Evolutionary conservation across 163 green algal genomes (phyloP), one percentile per base, ranked within the genome.

Genomic region (Picocystis sp.): DNA sequence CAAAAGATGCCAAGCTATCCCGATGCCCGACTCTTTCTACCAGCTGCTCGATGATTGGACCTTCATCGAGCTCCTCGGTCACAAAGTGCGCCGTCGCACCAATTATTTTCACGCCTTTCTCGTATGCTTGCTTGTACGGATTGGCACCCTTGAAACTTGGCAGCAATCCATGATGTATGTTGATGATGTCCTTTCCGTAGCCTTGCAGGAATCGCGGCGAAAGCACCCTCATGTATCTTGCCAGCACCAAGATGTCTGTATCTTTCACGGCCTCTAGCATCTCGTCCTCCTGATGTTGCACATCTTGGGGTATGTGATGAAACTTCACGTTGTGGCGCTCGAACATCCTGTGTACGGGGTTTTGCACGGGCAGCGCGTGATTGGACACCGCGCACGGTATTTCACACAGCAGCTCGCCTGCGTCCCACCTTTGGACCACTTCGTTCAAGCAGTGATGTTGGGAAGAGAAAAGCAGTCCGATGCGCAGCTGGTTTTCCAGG

Each of bases 111-210:
- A 89, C 80, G 23, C 81, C 81, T n/a, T 80, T 65, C 34, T 83
- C 72, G 47, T 89, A 71, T 1, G 80, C 80, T 9, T 72, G 63
- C 65, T 87, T 77, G 61, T 82, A 87, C 3, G 76, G 74, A 45
- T 59, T 61, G 0, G 63, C 80, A 14, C 77, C 75, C 55, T 82
- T 70, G 69, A 84, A 66, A 41, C 70, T 62, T 0, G 81, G 81
- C 65, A 91, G 50, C 69, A 91, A 91, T 34, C 46, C 69, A 64
- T 91, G 81, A 62, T 91, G 81, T 52, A 91, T 85, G 74, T 88
- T 90, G 62, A 89, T 84, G 61, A 72, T 89, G 60, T 79, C 69
- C 8, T 50, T 23, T 61, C 66, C 75, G 64, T 91, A 69, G 15
- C 55, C 47, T 14, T 59, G 35, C 58, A 74, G 84, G 43, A 89